Conservation (phyloP, 2,329 filamentous ascomycete species). For the Grosmannia clavigera region DNA sequence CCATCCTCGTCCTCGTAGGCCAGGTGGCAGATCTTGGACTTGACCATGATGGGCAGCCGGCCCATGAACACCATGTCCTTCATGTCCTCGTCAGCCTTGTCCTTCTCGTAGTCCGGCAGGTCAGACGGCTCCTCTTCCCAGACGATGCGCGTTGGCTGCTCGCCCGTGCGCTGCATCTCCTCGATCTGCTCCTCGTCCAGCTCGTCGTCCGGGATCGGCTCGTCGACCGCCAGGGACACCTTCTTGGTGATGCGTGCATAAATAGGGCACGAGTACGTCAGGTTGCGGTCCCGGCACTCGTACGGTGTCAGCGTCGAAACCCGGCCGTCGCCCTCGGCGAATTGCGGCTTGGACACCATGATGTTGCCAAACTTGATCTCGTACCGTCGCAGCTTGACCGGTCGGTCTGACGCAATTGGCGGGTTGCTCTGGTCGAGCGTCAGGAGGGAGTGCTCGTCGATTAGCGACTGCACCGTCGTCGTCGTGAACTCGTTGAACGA, state of each 20-base stretch:
- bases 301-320: slow-evolving; percentile 81
- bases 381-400: slow-evolving; percentile 79
- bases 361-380: slow-evolving; percentile 90
- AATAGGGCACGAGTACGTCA: slow-evolving; percentile 87
- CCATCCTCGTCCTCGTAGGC: slow-evolving; percentile 73
- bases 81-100: slow-evolving; percentile 42
- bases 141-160: slow-evolving; percentile 43
- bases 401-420: slow-evolving; percentile 59
- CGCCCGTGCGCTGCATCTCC: slow-evolving; percentile 41
- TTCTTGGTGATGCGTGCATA: slow-evolving; percentile 82
- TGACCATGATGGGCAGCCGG: slow-evolving; percentile 94
- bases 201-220: slow-evolving; percentile 51
- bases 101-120: slow-evolving; percentile 37
- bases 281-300: slow-evolving; percentile 87
- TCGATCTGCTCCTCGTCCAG: slow-evolving; percentile 53
- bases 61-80: slow-evolving; percentile 78
- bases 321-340: slow-evolving; percentile 85
- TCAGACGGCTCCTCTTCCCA: slow-evolving; percentile 50
- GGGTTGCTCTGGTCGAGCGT: slow-evolving; percentile 90
- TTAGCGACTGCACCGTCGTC: slow-evolving; percentile 86
- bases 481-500: slow-evolving; percentile 97
- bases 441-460: slow-evolving; percentile 83
- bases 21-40: slow-evolving; percentile 89
- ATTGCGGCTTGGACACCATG: slow-evolving; percentile 76
- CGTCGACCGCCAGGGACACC: slow-evolving; percentile 71